Conservation (phyloP, 768 basidiomycete genomes). For the Kwoniella dendrophila region DNA sequence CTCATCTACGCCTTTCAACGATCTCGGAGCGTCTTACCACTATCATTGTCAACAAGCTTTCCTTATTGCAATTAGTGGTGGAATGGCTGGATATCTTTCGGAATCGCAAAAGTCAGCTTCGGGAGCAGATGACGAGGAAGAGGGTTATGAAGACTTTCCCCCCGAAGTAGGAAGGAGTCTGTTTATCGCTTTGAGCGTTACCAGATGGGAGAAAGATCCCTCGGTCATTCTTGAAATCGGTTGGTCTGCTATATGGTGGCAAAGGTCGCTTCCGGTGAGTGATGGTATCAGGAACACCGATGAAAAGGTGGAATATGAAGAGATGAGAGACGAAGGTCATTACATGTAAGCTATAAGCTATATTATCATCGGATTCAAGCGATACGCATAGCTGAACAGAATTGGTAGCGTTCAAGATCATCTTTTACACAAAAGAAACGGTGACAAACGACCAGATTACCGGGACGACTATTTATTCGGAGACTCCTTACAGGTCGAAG, state of each 20-base stretch:
- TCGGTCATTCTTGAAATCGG: slow-evolving; percentile 46
- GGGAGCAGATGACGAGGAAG: slow-evolving; percentile 4
- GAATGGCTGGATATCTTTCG: slow-evolving; percentile 17
- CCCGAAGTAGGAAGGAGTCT: slow-evolving; percentile 34
- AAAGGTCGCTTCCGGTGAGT: slow-evolving; percentile 18
- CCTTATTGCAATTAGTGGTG: slow-evolving; percentile 39
- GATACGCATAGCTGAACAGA: neutral
- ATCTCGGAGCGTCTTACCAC: slow-evolving; percentile 18
- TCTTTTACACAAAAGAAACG: slow-evolving; percentile 34
- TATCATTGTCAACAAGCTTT: slow-evolving; percentile 45
- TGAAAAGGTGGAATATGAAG: slow-evolving; percentile 27
- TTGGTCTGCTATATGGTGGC: slow-evolving; percentile 49
- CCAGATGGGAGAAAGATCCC: slow-evolving; percentile 46
- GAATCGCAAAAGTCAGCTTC: slow-evolving; percentile 2
- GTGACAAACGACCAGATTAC: slow-evolving; percentile 30
- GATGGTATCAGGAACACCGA: slow-evolving; percentile 11
- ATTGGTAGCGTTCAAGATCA: slow-evolving; percentile 46
- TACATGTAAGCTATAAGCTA: slow-evolving; percentile 40
- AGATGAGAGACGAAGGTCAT: slow-evolving; percentile 44
- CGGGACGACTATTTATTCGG: slow-evolving; percentile 38
- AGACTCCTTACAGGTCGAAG: slow-evolving; percentile 32
- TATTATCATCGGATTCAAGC: neutral
- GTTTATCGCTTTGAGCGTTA: slow-evolving; percentile 45
- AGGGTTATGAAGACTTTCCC: slow-evolving; percentile 1
- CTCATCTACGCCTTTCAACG: neutral